Evolutionary conservation across 441 rosid genomes (phyloP).

Genomic region (Jatropha podagrica): DNA sequence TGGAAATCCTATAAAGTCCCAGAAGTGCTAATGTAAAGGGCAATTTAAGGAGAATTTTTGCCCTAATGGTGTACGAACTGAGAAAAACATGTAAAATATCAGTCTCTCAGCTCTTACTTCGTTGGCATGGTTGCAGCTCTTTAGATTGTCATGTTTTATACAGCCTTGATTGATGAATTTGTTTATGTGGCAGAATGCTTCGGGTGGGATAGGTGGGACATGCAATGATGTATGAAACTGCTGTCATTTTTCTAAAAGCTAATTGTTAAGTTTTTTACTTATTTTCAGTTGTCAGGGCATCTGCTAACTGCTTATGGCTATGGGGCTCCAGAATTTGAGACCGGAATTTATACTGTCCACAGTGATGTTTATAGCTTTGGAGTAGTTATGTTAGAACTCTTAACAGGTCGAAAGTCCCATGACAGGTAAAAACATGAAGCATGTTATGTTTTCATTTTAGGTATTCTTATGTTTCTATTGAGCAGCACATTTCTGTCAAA

Average conservation of each 20-base stretch:
- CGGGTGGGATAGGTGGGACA: not conserved
- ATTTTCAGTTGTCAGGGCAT: constrained; percentile 87
- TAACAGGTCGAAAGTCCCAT: constrained; percentile 83
- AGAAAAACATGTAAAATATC: not conserved
- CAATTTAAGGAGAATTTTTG: not conserved
- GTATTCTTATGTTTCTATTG: not conserved
- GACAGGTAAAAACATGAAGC: constrained; percentile 55
- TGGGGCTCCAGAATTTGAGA: constrained; percentile 97
- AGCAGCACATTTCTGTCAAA: not conserved
- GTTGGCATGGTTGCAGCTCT: not conserved
- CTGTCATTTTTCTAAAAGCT: constrained; percentile 11
- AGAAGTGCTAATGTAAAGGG: not conserved
- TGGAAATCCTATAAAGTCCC: not conserved
- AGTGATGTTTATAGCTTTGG: constrained; percentile 98
- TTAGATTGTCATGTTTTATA: not conserved
- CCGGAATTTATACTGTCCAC: constrained; percentile 73
- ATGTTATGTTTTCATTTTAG: not conserved
- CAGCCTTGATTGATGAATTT: not conserved
- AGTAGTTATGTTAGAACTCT: constrained; percentile 93
- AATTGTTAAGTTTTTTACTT: constrained; percentile 12
- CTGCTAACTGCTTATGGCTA: constrained; percentile 72
- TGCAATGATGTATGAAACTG: not conserved
- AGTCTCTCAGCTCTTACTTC: not conserved
- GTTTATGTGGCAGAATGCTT: constrained; percentile 11
- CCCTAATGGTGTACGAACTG: not conserved